Conservation (phyloP, 768 basidiomycete species). For the Agaricus subrufescens region DNA sequence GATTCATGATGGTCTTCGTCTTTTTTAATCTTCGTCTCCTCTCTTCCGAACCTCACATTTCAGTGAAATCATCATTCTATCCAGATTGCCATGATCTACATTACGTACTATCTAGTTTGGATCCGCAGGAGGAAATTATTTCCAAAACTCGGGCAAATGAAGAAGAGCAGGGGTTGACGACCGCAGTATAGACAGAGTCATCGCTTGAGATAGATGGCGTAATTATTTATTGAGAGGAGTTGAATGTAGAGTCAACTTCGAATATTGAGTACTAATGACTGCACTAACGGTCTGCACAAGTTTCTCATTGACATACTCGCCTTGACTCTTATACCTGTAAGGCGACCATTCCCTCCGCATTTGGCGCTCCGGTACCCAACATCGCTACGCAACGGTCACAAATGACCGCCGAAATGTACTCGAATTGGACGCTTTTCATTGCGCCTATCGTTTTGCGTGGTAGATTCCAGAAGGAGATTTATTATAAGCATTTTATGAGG, state of each 20-base stretch:
- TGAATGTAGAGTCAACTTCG: too few species aligned
- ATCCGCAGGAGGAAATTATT: conserved; percentile 31
- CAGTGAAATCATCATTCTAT: background rate
- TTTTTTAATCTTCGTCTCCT: conserved; percentile 41
- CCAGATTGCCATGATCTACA: conserved; percentile 36
- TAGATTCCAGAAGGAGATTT: background rate
- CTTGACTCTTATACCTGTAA: too few species aligned
- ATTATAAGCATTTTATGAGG: too few species aligned
- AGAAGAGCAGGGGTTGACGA: conserved; percentile 12
- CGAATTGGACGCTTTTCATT: conserved; percentile 1
- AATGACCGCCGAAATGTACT: conserved; percentile 1
- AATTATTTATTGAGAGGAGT: too few species aligned
- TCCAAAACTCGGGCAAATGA: conserved; percentile 18
- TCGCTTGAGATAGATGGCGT: too few species aligned
- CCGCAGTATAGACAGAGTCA: background rate
- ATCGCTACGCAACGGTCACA: background rate
- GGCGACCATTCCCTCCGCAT: too few species aligned
- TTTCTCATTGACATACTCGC: conserved; percentile 38
- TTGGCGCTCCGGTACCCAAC: too few species aligned
- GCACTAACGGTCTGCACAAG: conserved; percentile 4
- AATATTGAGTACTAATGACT: too few species aligned
- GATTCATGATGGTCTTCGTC: conserved; percentile 43
- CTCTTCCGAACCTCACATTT: background rate
- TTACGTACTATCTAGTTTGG: conserved; percentile 49
- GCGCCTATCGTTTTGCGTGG: background rate